phyloP scores from a whole-genome alignment of 192 early-diverging fungal genomes.

The Podochytrium sp. region DNA sequence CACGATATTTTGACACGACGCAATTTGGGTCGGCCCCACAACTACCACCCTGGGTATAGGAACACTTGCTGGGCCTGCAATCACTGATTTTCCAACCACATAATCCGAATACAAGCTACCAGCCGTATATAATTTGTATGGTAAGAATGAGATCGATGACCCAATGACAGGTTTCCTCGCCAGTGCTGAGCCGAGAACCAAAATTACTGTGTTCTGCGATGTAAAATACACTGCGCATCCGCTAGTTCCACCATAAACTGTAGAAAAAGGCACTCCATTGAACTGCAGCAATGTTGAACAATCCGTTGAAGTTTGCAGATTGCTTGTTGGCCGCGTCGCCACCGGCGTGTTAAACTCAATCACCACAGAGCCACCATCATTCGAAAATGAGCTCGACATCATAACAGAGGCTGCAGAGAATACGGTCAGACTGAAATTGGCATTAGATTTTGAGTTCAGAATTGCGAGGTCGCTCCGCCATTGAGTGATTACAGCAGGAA shows the following conservation, averaged over 20 bases:
- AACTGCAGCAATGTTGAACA: not conserved
- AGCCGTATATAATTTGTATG: not conserved
- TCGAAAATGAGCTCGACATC: not conserved
- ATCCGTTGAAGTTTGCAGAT: not conserved
- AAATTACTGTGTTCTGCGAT: not conserved
- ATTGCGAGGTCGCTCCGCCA: slow-evolving; percentile 19
- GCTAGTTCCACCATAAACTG: not conserved
- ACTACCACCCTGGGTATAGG: not conserved
- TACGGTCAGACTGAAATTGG: not conserved
- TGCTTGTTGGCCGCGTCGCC: not conserved
- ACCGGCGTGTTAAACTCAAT: slow-evolving; percentile 1
- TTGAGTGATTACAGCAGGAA: not conserved
- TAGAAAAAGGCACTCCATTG: not conserved
- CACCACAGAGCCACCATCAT: slow-evolving; percentile 2
- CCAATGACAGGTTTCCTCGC: not conserved
- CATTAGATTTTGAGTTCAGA: not conserved
- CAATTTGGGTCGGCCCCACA: not conserved
- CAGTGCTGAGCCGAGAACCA: not conserved
- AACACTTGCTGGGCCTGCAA: not conserved
- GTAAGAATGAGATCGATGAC: not conserved
- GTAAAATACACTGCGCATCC: not conserved
- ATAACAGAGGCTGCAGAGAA: not conserved
- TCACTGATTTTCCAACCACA: not conserved
- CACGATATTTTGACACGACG: not conserved
- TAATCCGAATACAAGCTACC: not conserved